Conservation (phyloP, 2,329 filamentous ascomycete species). For the Arachnomyces sp. region DNA sequence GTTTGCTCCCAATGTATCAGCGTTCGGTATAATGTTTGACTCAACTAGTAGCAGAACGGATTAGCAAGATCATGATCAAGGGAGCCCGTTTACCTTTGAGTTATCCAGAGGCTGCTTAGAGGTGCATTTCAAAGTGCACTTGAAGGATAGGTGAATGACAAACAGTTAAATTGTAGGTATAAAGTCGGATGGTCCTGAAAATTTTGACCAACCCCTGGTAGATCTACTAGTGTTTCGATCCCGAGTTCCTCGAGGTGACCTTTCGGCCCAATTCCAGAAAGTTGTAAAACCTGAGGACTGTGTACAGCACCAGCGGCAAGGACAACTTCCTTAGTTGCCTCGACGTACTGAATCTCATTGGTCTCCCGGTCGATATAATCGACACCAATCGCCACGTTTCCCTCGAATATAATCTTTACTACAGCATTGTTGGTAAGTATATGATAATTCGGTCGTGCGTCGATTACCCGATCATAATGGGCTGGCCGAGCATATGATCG, state of each 20-base stretch:
- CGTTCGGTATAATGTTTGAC: no score
- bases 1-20: no score
- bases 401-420: constrained; percentile 10
- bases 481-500: constrained; percentile 1
- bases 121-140: no score
- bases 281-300: constrained; percentile 40
- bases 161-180: constrained; percentile 2
- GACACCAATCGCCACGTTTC: neutral
- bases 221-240: constrained; percentile 35
- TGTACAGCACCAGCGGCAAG: constrained; percentile 34
- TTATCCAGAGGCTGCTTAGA: no score
- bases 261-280: constrained; percentile 40
- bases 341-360: neutral
- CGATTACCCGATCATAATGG: neutral
- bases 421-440: constrained; percentile 12
- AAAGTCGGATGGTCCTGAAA: constrained; percentile 17
- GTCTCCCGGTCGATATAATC: neutral
- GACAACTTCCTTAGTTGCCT: constrained; percentile 27
- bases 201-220: constrained; percentile 41
- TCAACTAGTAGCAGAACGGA: no score
- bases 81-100: no score
- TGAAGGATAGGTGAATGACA: no score
- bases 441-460: neutral
- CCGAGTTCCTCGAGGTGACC: constrained; percentile 28
- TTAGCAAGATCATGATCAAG: no score